A percentile compares a stretch with the other conserved stretches of the same genome.
phyloP scores from a whole-genome alignment of 495 filamentous ascomycete genomes.

The Xylaria sp. region DNA sequence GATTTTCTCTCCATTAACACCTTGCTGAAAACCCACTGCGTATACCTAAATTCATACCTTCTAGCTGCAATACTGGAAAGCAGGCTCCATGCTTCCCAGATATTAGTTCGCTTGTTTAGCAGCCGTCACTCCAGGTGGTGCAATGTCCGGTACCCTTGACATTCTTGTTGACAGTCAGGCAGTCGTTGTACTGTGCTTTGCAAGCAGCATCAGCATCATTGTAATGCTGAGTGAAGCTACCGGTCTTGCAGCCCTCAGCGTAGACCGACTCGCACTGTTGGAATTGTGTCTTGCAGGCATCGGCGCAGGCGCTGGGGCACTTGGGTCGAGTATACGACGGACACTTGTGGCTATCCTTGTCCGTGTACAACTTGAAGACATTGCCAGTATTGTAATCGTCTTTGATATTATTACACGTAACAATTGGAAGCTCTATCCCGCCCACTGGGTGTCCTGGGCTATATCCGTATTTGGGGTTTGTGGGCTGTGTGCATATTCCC shows the following conservation, averaged over 20 bases:
- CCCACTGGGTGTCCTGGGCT: constrained; percentile 53
- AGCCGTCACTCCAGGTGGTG: constrained; percentile 18
- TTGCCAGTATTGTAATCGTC: constrained; percentile 42
- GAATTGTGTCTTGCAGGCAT: constrained; percentile 58
- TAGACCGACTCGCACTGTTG: constrained; percentile 53
- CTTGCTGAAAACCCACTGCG: background rate
- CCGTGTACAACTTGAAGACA: constrained; percentile 56
- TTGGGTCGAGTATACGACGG: constrained; percentile 42
- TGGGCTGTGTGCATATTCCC: constrained; percentile 54
- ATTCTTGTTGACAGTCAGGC: constrained; percentile 41
- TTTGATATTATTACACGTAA: constrained; percentile 58
- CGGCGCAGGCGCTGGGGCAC: constrained; percentile 47
- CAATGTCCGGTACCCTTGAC: constrained; percentile 31
- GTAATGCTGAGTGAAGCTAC: constrained; percentile 36
- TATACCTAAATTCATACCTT: background rate
- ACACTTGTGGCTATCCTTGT: constrained; percentile 45
- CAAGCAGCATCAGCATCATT: constrained; percentile 46
- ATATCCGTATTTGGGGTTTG: constrained; percentile 47
- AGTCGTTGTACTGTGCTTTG: constrained; percentile 50
- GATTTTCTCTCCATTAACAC: background rate
- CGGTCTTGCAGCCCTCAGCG: constrained; percentile 49
- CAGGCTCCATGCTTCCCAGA: background rate
- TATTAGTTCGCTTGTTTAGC: background rate
- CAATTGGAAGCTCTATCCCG: constrained; percentile 52
- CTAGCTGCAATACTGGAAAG: background rate